phyloP scores from a whole-genome alignment of 257 asterid genomes.

The Solanum corneliomulleri region DNA sequence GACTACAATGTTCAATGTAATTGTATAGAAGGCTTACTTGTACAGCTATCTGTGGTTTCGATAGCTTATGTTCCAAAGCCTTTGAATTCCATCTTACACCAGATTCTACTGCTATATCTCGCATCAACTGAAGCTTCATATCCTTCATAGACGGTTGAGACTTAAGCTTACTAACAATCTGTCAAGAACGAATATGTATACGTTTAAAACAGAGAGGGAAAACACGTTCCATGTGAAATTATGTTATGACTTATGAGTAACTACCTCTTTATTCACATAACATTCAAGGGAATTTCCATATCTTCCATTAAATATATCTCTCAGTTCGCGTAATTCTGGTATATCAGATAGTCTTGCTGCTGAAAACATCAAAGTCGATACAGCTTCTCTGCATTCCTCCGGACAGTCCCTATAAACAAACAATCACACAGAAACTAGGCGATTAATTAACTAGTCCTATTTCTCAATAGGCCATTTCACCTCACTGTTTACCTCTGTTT shows the following conservation, averaged over 20 bases:
- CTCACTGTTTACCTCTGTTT: conserved; percentile 37
- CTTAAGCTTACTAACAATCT: conserved; percentile 60
- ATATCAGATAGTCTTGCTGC: conserved; percentile 87
- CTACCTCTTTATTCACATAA: conserved; percentile 53
- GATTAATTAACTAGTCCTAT: neutral
- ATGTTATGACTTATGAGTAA: neutral
- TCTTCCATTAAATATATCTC: conserved; percentile 49
- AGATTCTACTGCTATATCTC: conserved; percentile 48
- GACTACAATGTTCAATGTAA: neutral
- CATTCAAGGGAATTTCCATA: conserved; percentile 48
- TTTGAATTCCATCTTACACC: conserved; percentile 50
- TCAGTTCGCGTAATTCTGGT: conserved; percentile 72
- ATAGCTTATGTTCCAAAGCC: conserved; percentile 48
- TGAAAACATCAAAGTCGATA: conserved; percentile 61
- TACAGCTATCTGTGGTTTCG: conserved; percentile 12
- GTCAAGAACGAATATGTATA: neutral
- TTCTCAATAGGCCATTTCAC: neutral
- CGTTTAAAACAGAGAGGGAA: neutral
- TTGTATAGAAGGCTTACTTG: conserved; percentile 20
- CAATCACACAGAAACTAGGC: neutral
- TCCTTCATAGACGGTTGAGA: conserved; percentile 35
- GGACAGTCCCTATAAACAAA: conserved; percentile 57
- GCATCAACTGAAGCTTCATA: conserved; percentile 52
- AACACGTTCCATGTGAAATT: neutral
- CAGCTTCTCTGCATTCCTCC: conserved; percentile 82